Evolutionary conservation across 768 basidiomycete genomes (phyloP).

Genomic region (Naematelia encephala): DNA sequence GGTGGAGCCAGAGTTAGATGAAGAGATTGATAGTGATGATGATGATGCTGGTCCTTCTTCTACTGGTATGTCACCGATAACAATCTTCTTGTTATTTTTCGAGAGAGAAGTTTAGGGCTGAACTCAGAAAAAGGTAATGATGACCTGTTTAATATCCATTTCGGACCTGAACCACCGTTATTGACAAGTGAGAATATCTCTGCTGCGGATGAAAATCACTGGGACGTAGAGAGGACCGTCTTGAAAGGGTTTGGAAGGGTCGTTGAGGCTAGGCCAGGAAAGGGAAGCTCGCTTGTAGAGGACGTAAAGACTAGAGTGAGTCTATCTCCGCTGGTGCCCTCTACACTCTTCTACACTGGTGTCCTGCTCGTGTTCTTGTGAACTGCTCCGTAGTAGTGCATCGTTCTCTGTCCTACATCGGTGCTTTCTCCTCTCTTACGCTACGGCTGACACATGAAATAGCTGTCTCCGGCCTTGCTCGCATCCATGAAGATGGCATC

Average conservation of each 20-base stretch:
- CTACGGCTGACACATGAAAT: no score
- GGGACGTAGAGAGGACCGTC: conserved; percentile 58
- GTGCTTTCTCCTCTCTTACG: background rate
- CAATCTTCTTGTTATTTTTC: conserved; percentile 1
- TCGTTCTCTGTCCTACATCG: background rate
- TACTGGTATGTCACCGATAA: background rate
- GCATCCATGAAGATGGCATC: conserved; percentile 56
- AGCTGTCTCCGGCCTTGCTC: conserved; percentile 54
- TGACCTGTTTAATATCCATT: conserved; percentile 70
- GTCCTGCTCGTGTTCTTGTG: no score
- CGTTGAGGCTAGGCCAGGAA: conserved; percentile 53
- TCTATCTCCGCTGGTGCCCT: no score
- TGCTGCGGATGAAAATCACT: conserved; percentile 59
- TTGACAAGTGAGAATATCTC: conserved; percentile 52
- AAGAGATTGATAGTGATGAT: conserved; percentile 9
- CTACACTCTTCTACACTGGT: no score
- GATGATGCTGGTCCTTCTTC: conserved; percentile 23
- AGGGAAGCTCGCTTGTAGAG: conserved; percentile 18
- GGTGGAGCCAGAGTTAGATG: conserved; percentile 4
- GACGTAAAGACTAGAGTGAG: conserved; percentile 2
- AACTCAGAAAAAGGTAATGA: conserved; percentile 14
- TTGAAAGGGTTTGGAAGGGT: conserved; percentile 62
- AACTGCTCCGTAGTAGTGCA: no score
- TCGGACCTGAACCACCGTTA: conserved; percentile 60
- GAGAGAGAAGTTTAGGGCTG: conserved; percentile 6